Base-by-base conservation (phyloP, 192 early-diverging fungal species). In the Martensiomyces pterosporus region DNA sequence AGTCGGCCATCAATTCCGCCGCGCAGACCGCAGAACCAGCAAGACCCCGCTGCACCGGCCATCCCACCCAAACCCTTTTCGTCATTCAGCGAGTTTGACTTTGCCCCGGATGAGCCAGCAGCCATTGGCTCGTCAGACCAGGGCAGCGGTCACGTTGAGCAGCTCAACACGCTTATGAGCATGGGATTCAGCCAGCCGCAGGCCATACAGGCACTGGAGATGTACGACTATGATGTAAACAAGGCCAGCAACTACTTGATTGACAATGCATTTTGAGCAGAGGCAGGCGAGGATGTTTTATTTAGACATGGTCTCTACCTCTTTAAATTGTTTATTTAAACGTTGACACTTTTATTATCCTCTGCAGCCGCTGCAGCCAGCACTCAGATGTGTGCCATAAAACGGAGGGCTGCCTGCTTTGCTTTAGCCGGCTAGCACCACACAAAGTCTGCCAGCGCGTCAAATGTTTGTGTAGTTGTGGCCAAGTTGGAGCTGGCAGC, bases 241-340 rank as follows among this genome's bases (percentile, higher is more conserved):
- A 79, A 81, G 62, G 88, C 88, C 0, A 80, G 84, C 46, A 88
- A 90, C 57, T 84, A 84, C 52, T 64, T 90, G 21, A 63, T 90
- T 36, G 86, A 88, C 62, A 73, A 77, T 46, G 47, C 55, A 7
- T 23, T 44, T 24, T 57, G 29, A 32, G 29, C 5, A 32, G 12
- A 32, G 29, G n/a, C n/a, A n/a, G n/a, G n/a, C n/a, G n/a, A 8
- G 29, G 29, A 47, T 33, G 8, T 26, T 45, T 2, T 36, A 6
- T 47, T 47, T 15, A 47, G 18, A n/a, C 32, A 15, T n/a, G n/a
- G n/a, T n/a, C n/a, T n/a, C n/a, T n/a, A n/a, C n/a, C n/a, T n/a
- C n/a, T n/a, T n/a, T n/a, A n/a, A n/a, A n/a, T n/a, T n/a, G n/a
- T n/a, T n/a, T n/a, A n/a, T n/a, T n/a, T n/a, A n/a, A n/a, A n/a